Percentiles rank a stretch among this genome's conserved stretches.
phyloP scores from a whole-genome alignment of 2,329 filamentous ascomycete genomes.

The Thyridium curvatum region DNA sequence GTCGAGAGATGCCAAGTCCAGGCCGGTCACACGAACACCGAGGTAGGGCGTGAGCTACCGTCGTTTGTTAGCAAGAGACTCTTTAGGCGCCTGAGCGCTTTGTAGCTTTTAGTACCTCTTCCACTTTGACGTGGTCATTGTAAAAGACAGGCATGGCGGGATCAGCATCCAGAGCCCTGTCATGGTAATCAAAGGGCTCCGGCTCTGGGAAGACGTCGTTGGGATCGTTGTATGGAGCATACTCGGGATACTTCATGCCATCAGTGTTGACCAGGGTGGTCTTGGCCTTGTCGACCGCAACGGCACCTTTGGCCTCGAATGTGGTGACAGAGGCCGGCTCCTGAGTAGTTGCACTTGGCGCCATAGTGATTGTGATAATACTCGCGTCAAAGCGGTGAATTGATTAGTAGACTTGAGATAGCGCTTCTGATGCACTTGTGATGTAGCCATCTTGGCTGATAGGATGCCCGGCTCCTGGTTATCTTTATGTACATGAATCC shows the following conservation, averaged over 20 bases:
- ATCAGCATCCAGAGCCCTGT: background rate
- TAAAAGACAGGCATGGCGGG: slow-evolving; percentile 1
- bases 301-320: background rate
- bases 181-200: slow-evolving; percentile 1
- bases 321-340: too few relatives aligned
- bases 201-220: slow-evolving; percentile 1
- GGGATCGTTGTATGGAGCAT: background rate
- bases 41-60: slow-evolving; percentile 1
- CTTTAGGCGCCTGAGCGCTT: too few relatives aligned
- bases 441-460: too few relatives aligned
- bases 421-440: too few relatives aligned
- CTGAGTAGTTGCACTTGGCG: background rate
- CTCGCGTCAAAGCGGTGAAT: too few relatives aligned
- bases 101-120: too few relatives aligned
- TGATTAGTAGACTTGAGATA: too few relatives aligned
- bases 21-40: background rate
- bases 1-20: background rate
- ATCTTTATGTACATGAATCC: too few relatives aligned
- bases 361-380: background rate
- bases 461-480: too few relatives aligned
- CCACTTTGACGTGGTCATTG: background rate
- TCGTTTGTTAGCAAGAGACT: too few relatives aligned
- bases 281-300: background rate
- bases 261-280: background rate
- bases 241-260: slow-evolving; percentile 1